Evolutionary conservation across 352 stramenopile species (phyloP), one percentile per base, ranked within the genome.

Genomic region (Phytophthora vignae): DNA sequence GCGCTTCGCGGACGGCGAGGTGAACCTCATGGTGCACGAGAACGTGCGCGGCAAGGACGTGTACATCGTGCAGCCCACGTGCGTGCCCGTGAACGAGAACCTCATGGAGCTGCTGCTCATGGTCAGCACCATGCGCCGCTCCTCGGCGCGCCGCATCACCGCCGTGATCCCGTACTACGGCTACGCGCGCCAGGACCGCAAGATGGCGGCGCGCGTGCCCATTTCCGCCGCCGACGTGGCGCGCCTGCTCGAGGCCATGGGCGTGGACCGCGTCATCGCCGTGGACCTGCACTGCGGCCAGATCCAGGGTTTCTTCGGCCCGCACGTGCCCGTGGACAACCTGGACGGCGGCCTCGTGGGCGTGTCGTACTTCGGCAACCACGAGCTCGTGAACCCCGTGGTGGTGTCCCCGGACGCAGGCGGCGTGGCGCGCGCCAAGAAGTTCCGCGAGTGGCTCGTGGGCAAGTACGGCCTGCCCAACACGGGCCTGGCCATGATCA

Each of bases 11-110:
- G 98, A 99, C 77, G 98, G 98, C 55, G 98, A 99, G 82, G 97
- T 99, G 11, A 99, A 99, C 77, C 95, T 99, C 71, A 98, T 99
- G 87, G 97, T 99, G 69, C 97, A 99, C 77, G 98, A 99, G 77
- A 99, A 99, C 83, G 98, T 99, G 74, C 96, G 98, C 65, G 98
- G 98, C 64, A 99, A 99, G 79, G 98, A 99, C 88, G 97, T 99
- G 65, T 99, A 99, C 86, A 99, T 99, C 71, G 96, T 99, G 52
- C 98, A 99, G 87, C 97, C 98, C 8, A 99, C 98, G 36, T 99
- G 97, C 82, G 82, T 97, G 67, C 97, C 97, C 40, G 98, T 99
- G 64, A 99, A 99, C 83, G 98, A 99, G 83, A 99, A 99, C 82
- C 88, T 99, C 2, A 99, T 99, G 97, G 98, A 99, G 86, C 82